Percentiles rank a stretch among this genome's conserved stretches.
Evolutionary conservation across 108 stramenopile genomes (phyloP).

Genomic region (Cyclostephanos tholiformis): DNA sequence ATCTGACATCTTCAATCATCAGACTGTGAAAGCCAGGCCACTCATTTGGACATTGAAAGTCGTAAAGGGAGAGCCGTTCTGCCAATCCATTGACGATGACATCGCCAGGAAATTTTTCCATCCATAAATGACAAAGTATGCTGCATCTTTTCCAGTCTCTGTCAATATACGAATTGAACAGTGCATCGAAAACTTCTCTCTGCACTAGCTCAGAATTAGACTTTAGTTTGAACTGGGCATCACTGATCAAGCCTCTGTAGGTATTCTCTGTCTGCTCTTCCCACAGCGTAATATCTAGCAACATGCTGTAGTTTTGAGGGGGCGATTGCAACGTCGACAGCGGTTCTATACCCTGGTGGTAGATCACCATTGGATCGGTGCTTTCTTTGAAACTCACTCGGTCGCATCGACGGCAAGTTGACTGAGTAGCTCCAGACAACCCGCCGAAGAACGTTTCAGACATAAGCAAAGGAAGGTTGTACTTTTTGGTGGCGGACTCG

Average conservation of each 20-base stretch:
- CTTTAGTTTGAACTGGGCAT: conserved; percentile 28
- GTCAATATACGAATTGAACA: conserved; percentile 48
- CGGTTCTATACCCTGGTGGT: conserved; percentile 44
- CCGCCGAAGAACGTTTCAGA: conserved; percentile 61
- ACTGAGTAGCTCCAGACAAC: conserved; percentile 45
- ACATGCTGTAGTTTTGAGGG: conserved; percentile 18
- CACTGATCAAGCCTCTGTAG: conserved; percentile 35
- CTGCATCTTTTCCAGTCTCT: conserved; percentile 42
- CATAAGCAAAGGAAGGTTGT: conserved; percentile 60
- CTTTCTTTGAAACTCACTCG: conserved; percentile 55
- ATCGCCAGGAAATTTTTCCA: conserved; percentile 38
- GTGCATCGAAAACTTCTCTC: conserved; percentile 44
- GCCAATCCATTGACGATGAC: conserved; percentile 25
- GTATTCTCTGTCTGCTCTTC: conserved; percentile 26
- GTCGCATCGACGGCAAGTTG: conserved; percentile 51
- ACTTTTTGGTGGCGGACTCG: conserved; percentile 67
- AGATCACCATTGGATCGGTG: conserved; percentile 52
- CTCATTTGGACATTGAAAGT: conserved; percentile 26
- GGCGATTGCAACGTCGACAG: conserved; percentile 14
- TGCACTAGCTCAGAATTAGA: conserved; percentile 34
- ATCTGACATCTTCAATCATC: neutral
- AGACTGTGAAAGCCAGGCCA: conserved; percentile 29
- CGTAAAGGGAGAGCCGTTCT: conserved; percentile 19
- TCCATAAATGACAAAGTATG: conserved; percentile 40
- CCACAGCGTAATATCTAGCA: conserved; percentile 32